Conservation (phyloP, 352 stramenopile species). For the Phytophthora foliorum region DNA sequence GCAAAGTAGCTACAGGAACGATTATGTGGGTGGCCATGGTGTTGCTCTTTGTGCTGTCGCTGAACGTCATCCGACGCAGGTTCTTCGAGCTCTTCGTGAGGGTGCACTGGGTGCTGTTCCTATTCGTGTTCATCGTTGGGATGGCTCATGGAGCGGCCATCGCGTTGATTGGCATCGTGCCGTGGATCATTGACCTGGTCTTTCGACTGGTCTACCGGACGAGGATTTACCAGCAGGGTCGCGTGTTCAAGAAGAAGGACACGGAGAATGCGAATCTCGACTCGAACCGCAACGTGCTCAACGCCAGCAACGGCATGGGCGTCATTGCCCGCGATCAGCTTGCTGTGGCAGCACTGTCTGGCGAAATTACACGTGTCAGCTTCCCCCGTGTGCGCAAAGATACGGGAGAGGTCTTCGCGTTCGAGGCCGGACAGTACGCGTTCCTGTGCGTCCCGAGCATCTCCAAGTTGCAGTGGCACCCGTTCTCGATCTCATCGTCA, state of each 20-base stretch:
- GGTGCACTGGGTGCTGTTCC: slow-evolving; percentile 54
- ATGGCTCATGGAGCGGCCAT: slow-evolving; percentile 46
- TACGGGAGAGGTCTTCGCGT: slow-evolving; percentile 37
- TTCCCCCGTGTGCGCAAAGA: slow-evolving; percentile 43
- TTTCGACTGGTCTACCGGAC: slow-evolving; percentile 36
- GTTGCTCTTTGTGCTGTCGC: slow-evolving; percentile 37
- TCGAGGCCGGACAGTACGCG: slow-evolving; percentile 61
- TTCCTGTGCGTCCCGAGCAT: slow-evolving; percentile 81
- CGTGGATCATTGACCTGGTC: slow-evolving; percentile 45
- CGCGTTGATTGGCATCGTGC: slow-evolving; percentile 38
- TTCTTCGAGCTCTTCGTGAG: slow-evolving; percentile 62
- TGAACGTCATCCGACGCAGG: slow-evolving; percentile 42
- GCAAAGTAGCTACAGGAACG: slow-evolving; percentile 14
- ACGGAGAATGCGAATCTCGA: background rate
- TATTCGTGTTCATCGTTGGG: slow-evolving; percentile 38
- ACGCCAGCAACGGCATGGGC: slow-evolving; percentile 16
- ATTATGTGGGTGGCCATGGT: slow-evolving; percentile 41
- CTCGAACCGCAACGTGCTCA: slow-evolving; percentile 14
- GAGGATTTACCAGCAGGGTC: slow-evolving; percentile 25
- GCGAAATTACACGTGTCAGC: slow-evolving; percentile 42
- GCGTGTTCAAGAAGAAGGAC: slow-evolving; percentile 22
- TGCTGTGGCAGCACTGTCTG: slow-evolving; percentile 8
- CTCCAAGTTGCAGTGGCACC: slow-evolving; percentile 81
- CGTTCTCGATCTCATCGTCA: slow-evolving; percentile 82
- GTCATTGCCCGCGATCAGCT: slow-evolving; percentile 31